Evolutionary conservation across 768 basidiomycete genomes (phyloP), one percentile per base, ranked within the genome.

Genomic region (Tephrocybe sp.): DNA sequence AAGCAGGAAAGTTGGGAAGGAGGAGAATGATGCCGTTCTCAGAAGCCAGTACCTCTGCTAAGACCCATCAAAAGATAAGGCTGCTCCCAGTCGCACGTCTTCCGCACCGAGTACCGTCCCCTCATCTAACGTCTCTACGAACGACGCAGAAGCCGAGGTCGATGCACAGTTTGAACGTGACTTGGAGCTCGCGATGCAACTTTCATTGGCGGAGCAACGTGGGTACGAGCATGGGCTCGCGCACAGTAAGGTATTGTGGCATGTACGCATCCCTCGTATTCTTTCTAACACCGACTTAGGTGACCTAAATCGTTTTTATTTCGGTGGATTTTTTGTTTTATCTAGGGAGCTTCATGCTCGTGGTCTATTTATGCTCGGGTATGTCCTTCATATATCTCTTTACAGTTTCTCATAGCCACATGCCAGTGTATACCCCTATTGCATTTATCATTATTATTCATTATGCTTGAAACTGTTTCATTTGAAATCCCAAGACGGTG

Each of bases 181-280:
- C 15, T 32, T 70, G 8, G 66, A 70, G 45, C 44, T 57, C 34
- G 69, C 69, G 11, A 71, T 64, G 39, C 55, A 69, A 54, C 45
- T 71, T 21, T 71, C 70, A 3, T 54, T 70, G 41, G 66, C 60
- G 30, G 70, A 71, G 46, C 60, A 66, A 56, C 53, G 58, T 38
- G 62, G 56, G n/a, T 60, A 63, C 19, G 55, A 60, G 38, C 49
- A 45, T 22, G 54, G 54, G 9, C 45, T 55, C 30, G 51, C 51
- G 12, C 41, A 7, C 24, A 41, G 24, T 41, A 15, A 41, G 27
- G 40, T 16, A 26, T 15, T 26, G 22, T n/a, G n/a, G 7, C 16
- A 16, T 37, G 8, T 37, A 37, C 35, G n/a, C 8, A 37, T 7
- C 16, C 35, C 35, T 37, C 35, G 13, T 6, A n/a, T n/a, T 21